Conservation (phyloP, 2,329 filamentous ascomycete genomes). For the Diplodia seriata region DNA sequence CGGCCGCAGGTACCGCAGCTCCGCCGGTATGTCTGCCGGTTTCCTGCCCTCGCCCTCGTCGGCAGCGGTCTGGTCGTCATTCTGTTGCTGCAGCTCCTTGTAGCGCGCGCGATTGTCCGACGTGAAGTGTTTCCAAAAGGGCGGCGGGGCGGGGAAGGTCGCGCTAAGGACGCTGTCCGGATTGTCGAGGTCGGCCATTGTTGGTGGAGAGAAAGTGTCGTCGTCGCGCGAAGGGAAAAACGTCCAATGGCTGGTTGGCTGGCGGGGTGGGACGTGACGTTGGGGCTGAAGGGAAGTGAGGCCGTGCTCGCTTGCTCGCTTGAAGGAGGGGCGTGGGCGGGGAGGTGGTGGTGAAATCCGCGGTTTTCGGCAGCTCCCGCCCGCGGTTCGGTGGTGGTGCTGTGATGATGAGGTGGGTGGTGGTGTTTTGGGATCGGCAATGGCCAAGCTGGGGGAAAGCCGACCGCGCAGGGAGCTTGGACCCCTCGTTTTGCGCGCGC, state of each 20-base stretch:
- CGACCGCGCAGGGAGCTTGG: conserved; percentile 22
- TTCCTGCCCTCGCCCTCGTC: conserved; percentile 39
- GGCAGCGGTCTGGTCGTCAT: conserved; percentile 32
- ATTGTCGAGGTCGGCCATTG: conserved; percentile 66
- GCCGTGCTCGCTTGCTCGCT: neutral
- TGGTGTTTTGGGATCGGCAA: neutral
- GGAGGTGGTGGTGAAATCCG: neutral
- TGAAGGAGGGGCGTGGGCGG: neutral
- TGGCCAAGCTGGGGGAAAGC: conserved; percentile 5
- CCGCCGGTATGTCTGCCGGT: conserved; percentile 64
- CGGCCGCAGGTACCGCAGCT: conserved; percentile 80
- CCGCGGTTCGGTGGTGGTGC: neutral
- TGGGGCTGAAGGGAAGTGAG: neutral
- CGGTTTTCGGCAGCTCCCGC: neutral
- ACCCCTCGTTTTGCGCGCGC: neutral
- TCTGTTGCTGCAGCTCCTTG: conserved; percentile 53
- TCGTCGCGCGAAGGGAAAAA: neutral
- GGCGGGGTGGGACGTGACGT: neutral
- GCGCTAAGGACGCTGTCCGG: conserved; percentile 57
- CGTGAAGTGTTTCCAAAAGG: conserved; percentile 90
- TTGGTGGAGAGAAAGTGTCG: neutral
- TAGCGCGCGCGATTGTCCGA: conserved; percentile 71
- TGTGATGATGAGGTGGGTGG: neutral
- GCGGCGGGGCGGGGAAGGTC: conserved; percentile 84
- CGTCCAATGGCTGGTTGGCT: too few species aligned